A percentile compares a stretch with the other conserved stretches of the same genome.
Conservation (phyloP, 148 eudicot genomes). For the Mesembryanthemum crystallinum region DNA sequence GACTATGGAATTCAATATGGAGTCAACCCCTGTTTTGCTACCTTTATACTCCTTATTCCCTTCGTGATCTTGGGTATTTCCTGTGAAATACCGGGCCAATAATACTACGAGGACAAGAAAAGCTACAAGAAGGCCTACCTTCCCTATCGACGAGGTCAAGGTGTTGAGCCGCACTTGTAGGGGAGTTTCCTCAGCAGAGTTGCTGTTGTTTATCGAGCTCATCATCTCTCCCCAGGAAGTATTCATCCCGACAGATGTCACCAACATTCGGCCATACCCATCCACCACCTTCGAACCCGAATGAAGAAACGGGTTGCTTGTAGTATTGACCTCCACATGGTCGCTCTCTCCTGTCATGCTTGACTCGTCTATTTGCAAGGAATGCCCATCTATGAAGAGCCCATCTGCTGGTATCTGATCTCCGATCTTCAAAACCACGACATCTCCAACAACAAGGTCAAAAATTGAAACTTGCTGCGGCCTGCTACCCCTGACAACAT, state of each 20-base stretch:
- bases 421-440: constrained; percentile 57
- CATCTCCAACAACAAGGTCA: constrained; percentile 72
- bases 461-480: constrained; percentile 69
- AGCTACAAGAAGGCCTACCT: constrained; percentile 72
- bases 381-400: constrained; percentile 58
- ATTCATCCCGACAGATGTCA: constrained; percentile 71
- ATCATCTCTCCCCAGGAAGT: constrained; percentile 87
- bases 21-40: constrained; percentile 30
- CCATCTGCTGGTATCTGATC: constrained; percentile 89
- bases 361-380: constrained; percentile 68
- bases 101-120: constrained; percentile 61
- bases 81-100: constrained; percentile 74
- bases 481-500: constrained; percentile 53
- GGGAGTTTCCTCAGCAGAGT: constrained; percentile 59
- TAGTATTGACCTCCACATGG: constrained; percentile 49
- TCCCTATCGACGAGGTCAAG: constrained; percentile 70
- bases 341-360: constrained; percentile 96
- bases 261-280: constrained; percentile 69
- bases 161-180: constrained; percentile 67
- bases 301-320: constrained; percentile 55
- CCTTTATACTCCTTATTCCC: constrained; percentile 45
- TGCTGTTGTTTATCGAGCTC: constrained; percentile 69
- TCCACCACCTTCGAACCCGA: constrained; percentile 86
- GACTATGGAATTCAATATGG: constrained; percentile 51
- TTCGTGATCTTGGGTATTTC: constrained; percentile 47